These are phyloP conservation scores for Iberis pinnata DNA, from an alignment of 345 rosid genomes.

Conservation along the genomic window DNA sequence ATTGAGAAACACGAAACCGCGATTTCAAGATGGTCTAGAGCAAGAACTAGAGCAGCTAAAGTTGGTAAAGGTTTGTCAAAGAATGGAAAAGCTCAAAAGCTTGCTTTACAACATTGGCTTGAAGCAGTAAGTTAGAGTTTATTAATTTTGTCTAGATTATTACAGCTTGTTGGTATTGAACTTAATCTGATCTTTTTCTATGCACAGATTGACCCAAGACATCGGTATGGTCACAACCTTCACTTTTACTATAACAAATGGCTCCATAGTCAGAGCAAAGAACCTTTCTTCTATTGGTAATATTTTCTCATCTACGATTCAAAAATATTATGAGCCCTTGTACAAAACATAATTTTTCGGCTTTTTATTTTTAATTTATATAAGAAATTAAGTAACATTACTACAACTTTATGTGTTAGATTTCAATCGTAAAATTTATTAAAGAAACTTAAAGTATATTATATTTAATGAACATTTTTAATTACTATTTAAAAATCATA, in stretches of 20 bases:
- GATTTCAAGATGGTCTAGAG: neutral
- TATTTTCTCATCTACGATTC: neutral
- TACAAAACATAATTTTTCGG: too few relatives aligned
- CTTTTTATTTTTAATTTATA: too few relatives aligned
- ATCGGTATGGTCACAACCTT: conserved; percentile 88
- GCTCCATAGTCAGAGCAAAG: conserved; percentile 51
- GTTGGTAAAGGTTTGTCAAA: conserved; percentile 68
- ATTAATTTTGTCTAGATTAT: neutral
- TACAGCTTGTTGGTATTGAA: neutral
- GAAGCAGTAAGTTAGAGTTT: conserved; percentile 53
- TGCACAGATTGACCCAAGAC: conserved; percentile 75
- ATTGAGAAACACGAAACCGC: neutral
- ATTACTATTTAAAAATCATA: too few relatives aligned
- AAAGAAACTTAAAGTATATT: too few relatives aligned
- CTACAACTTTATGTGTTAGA: neutral
- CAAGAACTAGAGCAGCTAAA: conserved; percentile 16
- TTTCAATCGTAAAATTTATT: too few relatives aligned
- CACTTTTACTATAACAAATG: conserved; percentile 73
- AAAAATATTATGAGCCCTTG: too few relatives aligned
- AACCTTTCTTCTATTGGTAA: conserved; percentile 77
- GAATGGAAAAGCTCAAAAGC: conserved; percentile 66
- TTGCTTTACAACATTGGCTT: conserved; percentile 76
- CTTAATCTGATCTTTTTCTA: neutral
- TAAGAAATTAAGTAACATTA: too few relatives aligned
- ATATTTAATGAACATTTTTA: too few relatives aligned